Evolutionary conservation across 352 stramenopile species (phyloP).

Genomic region (Phytophthora fragariae): DNA sequence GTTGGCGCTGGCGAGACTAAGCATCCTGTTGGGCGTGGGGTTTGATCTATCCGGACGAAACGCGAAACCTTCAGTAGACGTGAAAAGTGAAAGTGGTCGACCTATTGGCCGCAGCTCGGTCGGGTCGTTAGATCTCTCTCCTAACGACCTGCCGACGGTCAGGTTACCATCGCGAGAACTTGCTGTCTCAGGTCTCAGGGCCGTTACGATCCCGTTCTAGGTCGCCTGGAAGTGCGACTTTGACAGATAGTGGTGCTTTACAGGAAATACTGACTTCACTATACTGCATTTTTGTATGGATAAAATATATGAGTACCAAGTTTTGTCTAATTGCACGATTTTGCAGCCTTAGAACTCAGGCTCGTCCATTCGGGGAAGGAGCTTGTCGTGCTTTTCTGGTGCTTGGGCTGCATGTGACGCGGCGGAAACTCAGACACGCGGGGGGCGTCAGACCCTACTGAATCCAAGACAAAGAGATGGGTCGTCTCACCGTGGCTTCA

Average conservation of each 20-base stretch:
- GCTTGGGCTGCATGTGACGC: slow-evolving; percentile 37
- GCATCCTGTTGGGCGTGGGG: slow-evolving; percentile 8
- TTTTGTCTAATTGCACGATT: not conserved
- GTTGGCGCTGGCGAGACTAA: slow-evolving; percentile 21
- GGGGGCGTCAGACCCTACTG: slow-evolving; percentile 21
- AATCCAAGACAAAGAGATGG: slow-evolving; percentile 27
- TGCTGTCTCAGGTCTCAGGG: slow-evolving; percentile 1
- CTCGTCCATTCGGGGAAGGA: not conserved
- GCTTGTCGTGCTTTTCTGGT: slow-evolving; percentile 7
- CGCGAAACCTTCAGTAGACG: not conserved
- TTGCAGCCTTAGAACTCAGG: not conserved
- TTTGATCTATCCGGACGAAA: not conserved
- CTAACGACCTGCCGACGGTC: slow-evolving; percentile 3
- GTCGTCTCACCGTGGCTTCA: slow-evolving; percentile 27
- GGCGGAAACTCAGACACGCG: slow-evolving; percentile 26
- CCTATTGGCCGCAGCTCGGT: not conserved
- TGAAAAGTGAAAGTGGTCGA: slow-evolving; percentile 29
- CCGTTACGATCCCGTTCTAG: slow-evolving; percentile 1
- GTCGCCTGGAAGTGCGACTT: slow-evolving; percentile 1
- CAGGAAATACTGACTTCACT: not conserved
- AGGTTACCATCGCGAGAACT: not conserved
- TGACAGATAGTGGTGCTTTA: not conserved
- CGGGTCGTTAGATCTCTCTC: slow-evolving; percentile 1
- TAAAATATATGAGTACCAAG: not conserved
- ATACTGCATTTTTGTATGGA: not conserved